These are phyloP conservation scores for Arbutus unedo DNA, from an alignment of 148 eudicot genomes.

Conservation along the genomic window DNA sequence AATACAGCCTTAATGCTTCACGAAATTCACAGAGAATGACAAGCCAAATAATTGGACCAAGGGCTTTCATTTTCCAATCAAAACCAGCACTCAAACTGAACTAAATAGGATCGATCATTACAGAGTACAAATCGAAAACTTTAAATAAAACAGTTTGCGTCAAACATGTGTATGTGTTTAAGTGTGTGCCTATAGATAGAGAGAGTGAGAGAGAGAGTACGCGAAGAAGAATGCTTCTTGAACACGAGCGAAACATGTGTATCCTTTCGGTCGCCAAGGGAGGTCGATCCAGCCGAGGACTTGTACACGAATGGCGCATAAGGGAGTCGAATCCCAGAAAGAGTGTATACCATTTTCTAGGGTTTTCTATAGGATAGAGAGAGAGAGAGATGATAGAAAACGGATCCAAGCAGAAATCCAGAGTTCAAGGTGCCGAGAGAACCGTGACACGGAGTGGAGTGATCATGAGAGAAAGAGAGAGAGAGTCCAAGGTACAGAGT, in stretches of 20 bases:
- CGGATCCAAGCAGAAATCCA: background rate
- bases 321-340: conserved; percentile 61
- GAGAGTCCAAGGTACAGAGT: background rate
- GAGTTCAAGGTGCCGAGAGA: conserved; percentile 32
- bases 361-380: background rate
- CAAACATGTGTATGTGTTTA: background rate
- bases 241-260: conserved; percentile 30
- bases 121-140: background rate
- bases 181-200: background rate
- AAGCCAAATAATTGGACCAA: background rate
- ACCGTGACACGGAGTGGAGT: conserved; percentile 20
- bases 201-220: conserved; percentile 23
- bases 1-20: background rate
- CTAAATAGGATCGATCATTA: background rate
- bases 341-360: conserved; percentile 57
- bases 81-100: background rate
- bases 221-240: conserved; percentile 31
- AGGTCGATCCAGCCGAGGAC: conserved; percentile 30
- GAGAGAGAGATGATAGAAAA: background rate
- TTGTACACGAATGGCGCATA: conserved; percentile 37
- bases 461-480: background rate
- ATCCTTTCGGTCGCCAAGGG: conserved; percentile 30
- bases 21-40: background rate
- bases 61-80: background rate
- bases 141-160: background rate